Evolutionary conservation across 306 rosid species (phyloP).

Genomic region (barrel medic (Medicago truncatula)): DNA sequence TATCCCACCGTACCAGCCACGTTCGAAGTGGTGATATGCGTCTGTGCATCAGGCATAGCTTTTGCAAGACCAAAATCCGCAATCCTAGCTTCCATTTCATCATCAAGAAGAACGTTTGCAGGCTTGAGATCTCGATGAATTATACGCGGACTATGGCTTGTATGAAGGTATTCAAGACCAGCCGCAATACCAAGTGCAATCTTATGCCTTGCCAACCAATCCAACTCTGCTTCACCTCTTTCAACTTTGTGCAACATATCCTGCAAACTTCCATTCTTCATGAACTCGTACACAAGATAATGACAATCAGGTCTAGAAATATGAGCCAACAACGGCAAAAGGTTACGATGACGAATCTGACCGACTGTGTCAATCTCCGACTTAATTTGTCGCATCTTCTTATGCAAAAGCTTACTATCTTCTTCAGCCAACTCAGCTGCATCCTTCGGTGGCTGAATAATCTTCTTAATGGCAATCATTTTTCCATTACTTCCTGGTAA

Average conservation of each 20-base stretch:
- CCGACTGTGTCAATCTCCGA: constrained; percentile 91
- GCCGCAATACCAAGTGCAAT: constrained; percentile 76
- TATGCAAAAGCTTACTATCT: constrained; percentile 67
- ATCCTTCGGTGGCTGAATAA: constrained; percentile 74
- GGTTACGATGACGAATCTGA: constrained; percentile 84
- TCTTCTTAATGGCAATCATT: constrained; percentile 81
- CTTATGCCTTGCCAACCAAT: constrained; percentile 71
- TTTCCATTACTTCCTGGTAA: constrained; percentile 74
- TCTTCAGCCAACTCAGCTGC: constrained; percentile 65
- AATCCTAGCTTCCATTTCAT: constrained; percentile 87
- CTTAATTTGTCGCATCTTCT: constrained; percentile 82
- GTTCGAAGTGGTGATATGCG: constrained; percentile 72
- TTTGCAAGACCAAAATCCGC: constrained; percentile 97
- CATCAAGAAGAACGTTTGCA: constrained; percentile 81
- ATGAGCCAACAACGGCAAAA: constrained; percentile 81
- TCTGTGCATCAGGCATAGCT: constrained; percentile 73
- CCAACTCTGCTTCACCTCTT: constrained; percentile 54
- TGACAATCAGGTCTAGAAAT: constrained; percentile 80
- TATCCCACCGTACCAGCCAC: constrained; percentile 89
- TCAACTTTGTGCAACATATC: constrained; percentile 50
- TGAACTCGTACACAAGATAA: constrained; percentile 82
- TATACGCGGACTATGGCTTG: constrained; percentile 65
- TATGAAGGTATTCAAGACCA: constrained; percentile 92
- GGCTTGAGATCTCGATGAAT: constrained; percentile 92
- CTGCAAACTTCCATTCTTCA: constrained; percentile 93